Evolutionary conservation across 163 green algal species (phyloP).

Genomic region (Chlorella variabilis): DNA sequence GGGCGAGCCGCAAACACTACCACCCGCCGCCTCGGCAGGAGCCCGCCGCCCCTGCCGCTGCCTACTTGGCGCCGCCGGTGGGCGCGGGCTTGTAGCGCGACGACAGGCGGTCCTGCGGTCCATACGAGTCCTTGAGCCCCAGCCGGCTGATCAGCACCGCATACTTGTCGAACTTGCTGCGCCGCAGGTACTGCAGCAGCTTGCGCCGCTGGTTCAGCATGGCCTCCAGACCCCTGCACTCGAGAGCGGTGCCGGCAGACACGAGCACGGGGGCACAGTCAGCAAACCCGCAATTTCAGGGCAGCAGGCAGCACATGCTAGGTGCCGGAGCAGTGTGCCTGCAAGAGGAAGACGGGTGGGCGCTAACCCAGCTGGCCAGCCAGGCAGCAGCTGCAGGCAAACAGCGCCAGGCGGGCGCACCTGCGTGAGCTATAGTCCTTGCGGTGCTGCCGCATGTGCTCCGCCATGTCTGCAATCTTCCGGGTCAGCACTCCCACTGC

Average conservation of each 20-base stretch:
- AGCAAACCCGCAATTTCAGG: too few relatives aligned
- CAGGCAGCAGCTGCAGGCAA: background rate
- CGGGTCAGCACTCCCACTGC: conserved; percentile 62
- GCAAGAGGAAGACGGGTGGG: too few relatives aligned
- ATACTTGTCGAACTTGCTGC: conserved; percentile 77
- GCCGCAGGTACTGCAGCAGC: conserved; percentile 79
- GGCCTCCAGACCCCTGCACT: conserved; percentile 64
- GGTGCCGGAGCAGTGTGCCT: too few relatives aligned
- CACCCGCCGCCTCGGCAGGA: too few relatives aligned
- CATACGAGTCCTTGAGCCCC: conserved; percentile 79
- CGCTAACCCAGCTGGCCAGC: too few relatives aligned
- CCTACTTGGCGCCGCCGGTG: background rate
- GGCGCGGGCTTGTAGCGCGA: conserved; percentile 9
- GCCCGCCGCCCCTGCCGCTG: too few relatives aligned
- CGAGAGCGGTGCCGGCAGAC: too few relatives aligned
- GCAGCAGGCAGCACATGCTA: too few relatives aligned
- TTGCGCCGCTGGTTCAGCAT: conserved; percentile 73
- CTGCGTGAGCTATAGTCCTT: conserved; percentile 59
- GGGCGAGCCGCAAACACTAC: too few relatives aligned
- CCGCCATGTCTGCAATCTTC: conserved; percentile 54
- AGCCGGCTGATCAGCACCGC: conserved; percentile 68
- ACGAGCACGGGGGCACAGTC: too few relatives aligned
- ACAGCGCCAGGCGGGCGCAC: background rate
- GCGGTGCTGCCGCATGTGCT: conserved; percentile 58
- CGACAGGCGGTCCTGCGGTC: conserved; percentile 39